Base-by-base conservation (phyloP, 345 rosid species). In the Sisymbrium altissimum region DNA sequence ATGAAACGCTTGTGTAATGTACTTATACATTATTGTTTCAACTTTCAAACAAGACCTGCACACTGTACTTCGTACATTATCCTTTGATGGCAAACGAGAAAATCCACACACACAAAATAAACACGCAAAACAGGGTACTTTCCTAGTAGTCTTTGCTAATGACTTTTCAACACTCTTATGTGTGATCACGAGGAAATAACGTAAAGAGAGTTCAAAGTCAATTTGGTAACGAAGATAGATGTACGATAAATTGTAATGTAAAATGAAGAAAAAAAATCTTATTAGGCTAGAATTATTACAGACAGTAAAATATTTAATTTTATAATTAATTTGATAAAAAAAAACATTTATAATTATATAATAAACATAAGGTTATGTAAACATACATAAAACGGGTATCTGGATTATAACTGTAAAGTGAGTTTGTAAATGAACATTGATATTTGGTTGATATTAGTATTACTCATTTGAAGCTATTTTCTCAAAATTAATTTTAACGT, bases 151-250 rank as follows among this genome's bases (percentile, higher is more conserved):
- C 39, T 38, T 49, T 72, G 33, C 36, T 4, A 43, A n/a, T 43
- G 71, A 73, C 78, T 66, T 57, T 38, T 38, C 72, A 66, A 27
- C 15, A 33, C 27, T 64, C 18, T 25, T n/a, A 53, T 21, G 0
- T 18, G 64, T 54, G 5, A 54, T 43, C 29, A 64, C 70, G 64
- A 43, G 46, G 70, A 72, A 57, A 45, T 40, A 30, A 39, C 76
- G 33, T 71, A 61, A 39, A 48, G 10, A 43, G 52, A 53, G 48
- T 64, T 19, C 56, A 44, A 64, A 43, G 1, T 14, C 64, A 44
- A 43, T 10, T 73, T 64, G 13, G 63, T 54, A n/a, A 63, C 68
- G 38, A 27, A 48, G 49, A 29, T 54, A 14, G 36, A 36, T 52
- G 9, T 52, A 52, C 35, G 10, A 39, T 23, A 9, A 38, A 9